Conservation (phyloP, 2,329 filamentous ascomycete species). For the Talaromyces sp. region DNA sequence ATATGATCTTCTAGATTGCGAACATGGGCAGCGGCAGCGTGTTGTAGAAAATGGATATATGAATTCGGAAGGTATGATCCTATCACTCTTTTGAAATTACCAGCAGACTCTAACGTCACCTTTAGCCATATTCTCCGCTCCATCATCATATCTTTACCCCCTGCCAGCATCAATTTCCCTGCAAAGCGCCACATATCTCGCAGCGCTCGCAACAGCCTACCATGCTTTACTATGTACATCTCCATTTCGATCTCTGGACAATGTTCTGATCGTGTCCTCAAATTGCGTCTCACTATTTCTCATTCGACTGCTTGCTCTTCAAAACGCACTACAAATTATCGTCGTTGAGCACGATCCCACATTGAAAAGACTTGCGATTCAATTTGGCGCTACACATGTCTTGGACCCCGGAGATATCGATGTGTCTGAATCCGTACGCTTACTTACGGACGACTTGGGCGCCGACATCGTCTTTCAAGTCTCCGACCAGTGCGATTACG, state of each 20-base stretch:
- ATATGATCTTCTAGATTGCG: not conserved
- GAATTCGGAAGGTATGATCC: not conserved
- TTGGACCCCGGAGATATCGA: constrained; percentile 1
- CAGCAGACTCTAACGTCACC: not conserved
- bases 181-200: not conserved
- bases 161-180: not conserved
- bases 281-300: not conserved
- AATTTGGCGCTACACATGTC: not conserved
- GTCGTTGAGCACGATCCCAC: not conserved
- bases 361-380: not conserved
- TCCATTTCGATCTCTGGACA: not conserved
- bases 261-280: not conserved
- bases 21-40: not conserved
- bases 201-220: constrained; percentile 2
- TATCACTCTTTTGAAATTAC: not conserved
- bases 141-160: not conserved
- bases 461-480: constrained; percentile 1
- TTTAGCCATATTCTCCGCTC: not conserved
- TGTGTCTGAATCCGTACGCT: not conserved
- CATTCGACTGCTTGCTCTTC: not conserved
- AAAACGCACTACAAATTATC: constrained; percentile 6
- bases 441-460: constrained; percentile 2
- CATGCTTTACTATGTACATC: not conserved
- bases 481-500: not conserved
- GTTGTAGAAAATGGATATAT: not conserved